Percentiles rank a stretch among this genome's conserved stretches.
These are phyloP conservation scores for Plasmodium inui DNA, from an alignment of 169 alveolate genomes.

Conservation along the genomic window DNA sequence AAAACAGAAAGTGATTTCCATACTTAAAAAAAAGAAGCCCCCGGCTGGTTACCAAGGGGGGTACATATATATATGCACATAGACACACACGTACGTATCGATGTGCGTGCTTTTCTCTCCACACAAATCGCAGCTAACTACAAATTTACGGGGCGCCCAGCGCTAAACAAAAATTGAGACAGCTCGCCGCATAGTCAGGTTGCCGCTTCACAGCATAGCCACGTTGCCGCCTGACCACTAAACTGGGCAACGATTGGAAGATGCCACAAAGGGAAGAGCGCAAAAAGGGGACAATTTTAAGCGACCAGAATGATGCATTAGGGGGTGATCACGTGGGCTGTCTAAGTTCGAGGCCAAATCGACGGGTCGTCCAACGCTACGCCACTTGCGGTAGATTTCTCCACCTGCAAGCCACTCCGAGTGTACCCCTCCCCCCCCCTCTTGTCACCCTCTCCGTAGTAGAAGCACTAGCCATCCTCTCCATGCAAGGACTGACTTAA, in stretches of 20 bases:
- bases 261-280: background rate
- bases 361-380: background rate
- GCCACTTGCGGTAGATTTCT: background rate
- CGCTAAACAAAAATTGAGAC: background rate
- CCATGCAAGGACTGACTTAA: background rate
- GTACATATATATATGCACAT: no score
- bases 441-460: background rate
- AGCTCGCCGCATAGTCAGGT: background rate
- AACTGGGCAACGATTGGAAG: background rate
- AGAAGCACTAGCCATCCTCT: background rate
- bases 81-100: background rate
- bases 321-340: no score
- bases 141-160: background rate
- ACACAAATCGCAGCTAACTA: background rate
- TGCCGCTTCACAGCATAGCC: background rate
- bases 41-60: background rate
- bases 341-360: background rate
- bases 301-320: background rate
- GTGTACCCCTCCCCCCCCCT: background rate
- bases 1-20: background rate
- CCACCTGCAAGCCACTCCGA: background rate
- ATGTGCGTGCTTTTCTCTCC: background rate
- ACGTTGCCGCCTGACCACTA: background rate
- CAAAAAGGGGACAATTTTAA: background rate
- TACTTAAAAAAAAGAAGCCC: background rate